phyloP scores from a whole-genome alignment of 495 filamentous ascomycete genomes.

The Friedmanniomyces simplex region DNA sequence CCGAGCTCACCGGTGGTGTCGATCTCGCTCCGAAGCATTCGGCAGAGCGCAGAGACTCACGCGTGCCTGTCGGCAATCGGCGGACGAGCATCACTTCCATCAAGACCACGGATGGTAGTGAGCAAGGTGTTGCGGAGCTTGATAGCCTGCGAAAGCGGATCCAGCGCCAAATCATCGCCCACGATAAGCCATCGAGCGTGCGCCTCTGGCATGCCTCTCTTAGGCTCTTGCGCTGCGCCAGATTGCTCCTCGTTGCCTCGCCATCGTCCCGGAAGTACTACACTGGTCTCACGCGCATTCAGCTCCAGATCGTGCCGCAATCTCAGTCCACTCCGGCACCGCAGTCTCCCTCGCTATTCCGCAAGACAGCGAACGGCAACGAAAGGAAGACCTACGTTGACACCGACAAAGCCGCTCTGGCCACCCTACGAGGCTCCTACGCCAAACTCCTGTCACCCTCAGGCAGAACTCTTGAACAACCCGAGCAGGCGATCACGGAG shows the following conservation, averaged over 20 bases:
- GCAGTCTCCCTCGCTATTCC: background rate
- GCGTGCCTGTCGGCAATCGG: background rate
- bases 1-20: background rate
- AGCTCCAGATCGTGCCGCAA: background rate
- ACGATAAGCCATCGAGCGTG: conserved; percentile 8
- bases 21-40: background rate
- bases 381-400: background rate
- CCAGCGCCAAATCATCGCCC: conserved; percentile 21
- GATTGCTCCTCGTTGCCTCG: background rate
- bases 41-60: conserved; percentile 2
- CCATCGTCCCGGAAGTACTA: background rate
- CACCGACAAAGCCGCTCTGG: background rate
- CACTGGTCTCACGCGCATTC: background rate
- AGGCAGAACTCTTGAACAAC: background rate
- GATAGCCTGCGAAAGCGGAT: conserved; percentile 22
- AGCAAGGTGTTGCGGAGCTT: conserved; percentile 13
- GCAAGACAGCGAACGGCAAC: background rate
- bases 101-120: conserved; percentile 4
- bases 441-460: background rate
- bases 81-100: conserved; percentile 12
- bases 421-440: background rate
- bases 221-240: conserved; percentile 1
- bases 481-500: conserved; percentile 13
- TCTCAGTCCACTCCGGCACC: background rate
- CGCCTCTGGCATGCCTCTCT: conserved; percentile 22